Conservation (phyloP, 2,329 filamentous ascomycete species). For the Fonsecaea pugnacius region DNA sequence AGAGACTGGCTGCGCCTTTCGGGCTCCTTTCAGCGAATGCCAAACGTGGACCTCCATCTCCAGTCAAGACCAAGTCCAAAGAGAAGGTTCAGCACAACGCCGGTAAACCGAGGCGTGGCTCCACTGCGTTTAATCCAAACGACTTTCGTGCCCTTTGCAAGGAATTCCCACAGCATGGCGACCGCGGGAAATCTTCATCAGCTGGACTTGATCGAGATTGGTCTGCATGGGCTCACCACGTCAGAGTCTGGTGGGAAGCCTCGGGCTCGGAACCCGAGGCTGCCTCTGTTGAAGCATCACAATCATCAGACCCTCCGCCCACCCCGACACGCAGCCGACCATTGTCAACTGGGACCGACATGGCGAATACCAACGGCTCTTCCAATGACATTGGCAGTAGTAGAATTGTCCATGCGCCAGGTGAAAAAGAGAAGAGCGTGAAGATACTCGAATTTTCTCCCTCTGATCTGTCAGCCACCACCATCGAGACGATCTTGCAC, state of each 20-base stretch:
- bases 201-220: constrained; percentile 54
- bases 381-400: constrained; percentile 55
- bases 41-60: constrained; percentile 55
- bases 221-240: constrained; percentile 74
- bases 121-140: constrained; percentile 71
- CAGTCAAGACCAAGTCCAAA: constrained; percentile 70
- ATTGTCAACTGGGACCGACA: constrained; percentile 58
- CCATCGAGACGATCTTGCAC: constrained; percentile 46
- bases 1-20: constrained; percentile 82
- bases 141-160: constrained; percentile 78
- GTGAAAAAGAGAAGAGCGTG: constrained; percentile 3
- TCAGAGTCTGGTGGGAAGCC: constrained; percentile 79
- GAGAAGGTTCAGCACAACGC: constrained; percentile 62
- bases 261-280: constrained; percentile 37
- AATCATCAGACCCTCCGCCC: constrained; percentile 58
- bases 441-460: constrained; percentile 29
- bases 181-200: constrained; percentile 39
- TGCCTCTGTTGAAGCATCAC: constrained; percentile 35
- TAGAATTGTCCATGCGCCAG: constrained; percentile 35
- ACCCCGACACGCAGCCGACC: constrained; percentile 80
- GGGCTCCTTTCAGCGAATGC: constrained; percentile 68
- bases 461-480: constrained; percentile 31
- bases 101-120: constrained; percentile 39
- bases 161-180: constrained; percentile 49
- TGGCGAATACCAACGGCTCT: constrained; percentile 44